Evolutionary conservation across 495 filamentous ascomycete genomes (phyloP).

Genomic region (Penicillium lividum): DNA sequence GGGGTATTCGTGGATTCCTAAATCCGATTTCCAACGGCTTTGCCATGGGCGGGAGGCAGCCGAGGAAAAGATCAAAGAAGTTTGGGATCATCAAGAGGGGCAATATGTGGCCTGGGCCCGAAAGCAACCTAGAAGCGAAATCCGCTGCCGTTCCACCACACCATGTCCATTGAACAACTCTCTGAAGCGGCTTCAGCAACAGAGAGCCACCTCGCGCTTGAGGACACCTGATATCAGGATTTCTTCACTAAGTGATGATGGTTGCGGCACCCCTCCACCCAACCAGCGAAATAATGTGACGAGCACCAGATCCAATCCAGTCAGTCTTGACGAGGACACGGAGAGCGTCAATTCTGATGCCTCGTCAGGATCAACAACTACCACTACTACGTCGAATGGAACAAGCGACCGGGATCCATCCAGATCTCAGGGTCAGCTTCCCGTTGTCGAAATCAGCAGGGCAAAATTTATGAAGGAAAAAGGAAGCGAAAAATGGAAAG

Average conservation of each 20-base stretch:
- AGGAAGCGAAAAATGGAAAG: not conserved
- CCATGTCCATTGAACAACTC: not conserved
- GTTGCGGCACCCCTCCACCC: not conserved
- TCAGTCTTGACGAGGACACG: not conserved
- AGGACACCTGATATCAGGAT: not conserved
- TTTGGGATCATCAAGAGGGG: not conserved
- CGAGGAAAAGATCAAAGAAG: not conserved
- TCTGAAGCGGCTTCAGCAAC: not conserved
- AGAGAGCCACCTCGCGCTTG: not conserved
- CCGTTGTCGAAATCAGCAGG: not conserved
- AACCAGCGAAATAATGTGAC: not conserved
- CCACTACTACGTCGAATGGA: not conserved
- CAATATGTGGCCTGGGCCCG: not conserved
- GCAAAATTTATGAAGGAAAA: not conserved
- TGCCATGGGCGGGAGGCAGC: not conserved
- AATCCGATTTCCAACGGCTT: not conserved
- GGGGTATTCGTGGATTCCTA: slow-evolving; percentile 1
- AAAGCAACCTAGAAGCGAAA: not conserved
- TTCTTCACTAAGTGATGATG: not conserved
- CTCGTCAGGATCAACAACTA: not conserved
- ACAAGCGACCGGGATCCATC: not conserved
- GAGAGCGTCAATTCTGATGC: not conserved
- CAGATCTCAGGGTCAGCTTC: not conserved
- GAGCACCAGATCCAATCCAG: not conserved
- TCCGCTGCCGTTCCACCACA: not conserved